Evolutionary conservation across 2,329 filamentous ascomycete genomes (phyloP), one percentile per base, ranked within the genome.

Genomic region (Monilinia aucupariae): DNA sequence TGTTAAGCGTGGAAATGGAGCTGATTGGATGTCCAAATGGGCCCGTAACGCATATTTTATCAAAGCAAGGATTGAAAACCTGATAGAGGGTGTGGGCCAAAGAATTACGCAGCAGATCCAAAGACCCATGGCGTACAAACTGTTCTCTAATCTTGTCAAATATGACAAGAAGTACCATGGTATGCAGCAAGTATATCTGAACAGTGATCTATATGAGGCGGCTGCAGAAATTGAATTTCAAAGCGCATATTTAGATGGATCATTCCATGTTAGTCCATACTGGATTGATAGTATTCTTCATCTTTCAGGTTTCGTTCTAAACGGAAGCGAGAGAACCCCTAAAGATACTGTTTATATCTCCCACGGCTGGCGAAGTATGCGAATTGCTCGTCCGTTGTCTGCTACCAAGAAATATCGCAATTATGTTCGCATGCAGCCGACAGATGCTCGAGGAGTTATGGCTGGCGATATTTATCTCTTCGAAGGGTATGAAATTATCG

Each of bases 41-140:
- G 30, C 45, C 12, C 56, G 45, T 10, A 59, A 20, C 13, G 20
- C 56, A 15, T 25, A 50, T 27, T 25, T 59, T 37, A 45, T 59
- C 17, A 15, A 59, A 39, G 32, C 30, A 22, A 32, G 45, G 3
- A 41, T 59, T 25, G 43, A 59, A 2, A n/a, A 25, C 34, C 39
- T 64, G 27, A 39, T 32, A 17, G n/a, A 61, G 32, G 62, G 62
- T 20, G 49, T 61, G 30, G 52, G 30, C 15, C 34, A 25, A n/a
- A 51, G 47, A 49, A 32, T n/a, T 17, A 61, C 62, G 3, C 61
- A 88, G 73, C 37, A 55, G 37, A n/a, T 55, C 4, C 25, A 20
- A 15, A 41, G 22, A 15, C 87, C 87, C 43, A 13, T 91, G 77
- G 86, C 87, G n/a, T 93, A 93, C 81, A 91, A 91, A 77, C 81